A percentile compares a stretch with the other conserved stretches of the same genome.
These are phyloP conservation scores for Nicotiana knightiana DNA, from an alignment of 257 asterid genomes.

Conservation along the genomic window DNA sequence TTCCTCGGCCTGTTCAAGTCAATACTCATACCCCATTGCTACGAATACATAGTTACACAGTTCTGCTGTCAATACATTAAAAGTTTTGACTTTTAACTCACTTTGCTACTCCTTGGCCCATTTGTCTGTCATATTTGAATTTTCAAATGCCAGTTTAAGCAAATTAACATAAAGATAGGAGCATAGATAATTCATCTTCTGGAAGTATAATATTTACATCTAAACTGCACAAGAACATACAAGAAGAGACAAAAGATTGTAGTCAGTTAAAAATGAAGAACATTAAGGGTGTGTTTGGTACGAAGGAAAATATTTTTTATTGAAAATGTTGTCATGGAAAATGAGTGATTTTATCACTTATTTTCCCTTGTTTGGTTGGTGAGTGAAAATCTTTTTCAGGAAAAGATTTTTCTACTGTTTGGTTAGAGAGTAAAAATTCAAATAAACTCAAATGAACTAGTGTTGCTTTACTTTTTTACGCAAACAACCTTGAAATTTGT, in stretches of 20 bases:
- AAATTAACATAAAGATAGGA: neutral
- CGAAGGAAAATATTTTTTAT: no score
- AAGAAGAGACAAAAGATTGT: neutral
- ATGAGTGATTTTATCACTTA: no score
- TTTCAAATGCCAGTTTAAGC: neutral
- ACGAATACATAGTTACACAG: neutral
- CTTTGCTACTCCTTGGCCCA: neutral
- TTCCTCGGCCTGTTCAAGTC: neutral
- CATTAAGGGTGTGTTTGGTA: neutral
- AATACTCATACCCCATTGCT: neutral
- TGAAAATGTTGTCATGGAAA: no score
- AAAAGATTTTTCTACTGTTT: no score
- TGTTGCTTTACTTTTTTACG: no score
- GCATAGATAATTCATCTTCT: neutral
- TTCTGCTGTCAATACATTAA: neutral
- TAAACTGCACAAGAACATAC: neutral
- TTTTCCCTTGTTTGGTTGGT: no score
- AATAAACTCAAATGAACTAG: no score
- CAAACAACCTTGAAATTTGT: no score
- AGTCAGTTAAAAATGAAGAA: neutral
- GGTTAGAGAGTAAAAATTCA: no score
- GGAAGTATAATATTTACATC: neutral
- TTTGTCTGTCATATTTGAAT: neutral
- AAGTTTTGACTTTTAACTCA: neutral
- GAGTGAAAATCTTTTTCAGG: no score